Percentiles rank a stretch among this genome's conserved stretches.
Evolutionary conservation across 2,329 filamentous ascomycete species (phyloP).

Genomic region (Cladophialophora yegresii): DNA sequence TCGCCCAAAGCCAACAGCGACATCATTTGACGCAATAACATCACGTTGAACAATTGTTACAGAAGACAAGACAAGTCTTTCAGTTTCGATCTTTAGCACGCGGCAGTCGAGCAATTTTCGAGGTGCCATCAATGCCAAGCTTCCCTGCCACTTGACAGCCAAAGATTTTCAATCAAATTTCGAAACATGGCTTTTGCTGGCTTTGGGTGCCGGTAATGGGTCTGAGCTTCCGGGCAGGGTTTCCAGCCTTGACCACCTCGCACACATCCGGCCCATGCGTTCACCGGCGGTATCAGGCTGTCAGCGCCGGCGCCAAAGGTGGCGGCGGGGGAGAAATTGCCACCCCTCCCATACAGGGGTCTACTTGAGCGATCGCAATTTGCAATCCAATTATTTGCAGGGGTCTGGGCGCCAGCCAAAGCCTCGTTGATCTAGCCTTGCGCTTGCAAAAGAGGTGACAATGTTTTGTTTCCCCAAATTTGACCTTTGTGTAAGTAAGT

Average conservation of each 20-base stretch:
- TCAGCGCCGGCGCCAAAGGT: constrained; percentile 17
- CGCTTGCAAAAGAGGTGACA: constrained; percentile 1
- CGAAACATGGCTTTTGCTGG: constrained; percentile 11
- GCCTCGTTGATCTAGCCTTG: constrained; percentile 14
- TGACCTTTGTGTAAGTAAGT: background rate
- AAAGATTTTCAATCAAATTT: constrained; percentile 1
- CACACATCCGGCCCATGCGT: background rate
- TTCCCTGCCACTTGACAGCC: background rate
- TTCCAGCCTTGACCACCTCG: constrained; percentile 10
- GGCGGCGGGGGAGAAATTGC: constrained; percentile 22
- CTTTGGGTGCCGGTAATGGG: background rate
- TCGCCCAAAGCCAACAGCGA: background rate
- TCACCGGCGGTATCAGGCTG: constrained; percentile 5
- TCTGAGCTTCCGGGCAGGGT: constrained; percentile 1
- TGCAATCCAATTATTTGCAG: constrained; percentile 18
- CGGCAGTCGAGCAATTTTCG: background rate
- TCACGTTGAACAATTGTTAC: background rate
- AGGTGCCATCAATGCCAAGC: background rate
- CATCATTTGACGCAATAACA: background rate
- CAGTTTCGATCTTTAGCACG: background rate
- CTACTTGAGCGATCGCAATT: constrained; percentile 11
- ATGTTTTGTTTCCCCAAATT: background rate
- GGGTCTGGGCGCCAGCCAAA: constrained; percentile 14
- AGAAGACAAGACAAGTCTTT: background rate
- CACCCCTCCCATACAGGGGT: constrained; percentile 6